phyloP scores from a whole-genome alignment of 257 asterid genomes.

The Penstemon newberryi region DNA sequence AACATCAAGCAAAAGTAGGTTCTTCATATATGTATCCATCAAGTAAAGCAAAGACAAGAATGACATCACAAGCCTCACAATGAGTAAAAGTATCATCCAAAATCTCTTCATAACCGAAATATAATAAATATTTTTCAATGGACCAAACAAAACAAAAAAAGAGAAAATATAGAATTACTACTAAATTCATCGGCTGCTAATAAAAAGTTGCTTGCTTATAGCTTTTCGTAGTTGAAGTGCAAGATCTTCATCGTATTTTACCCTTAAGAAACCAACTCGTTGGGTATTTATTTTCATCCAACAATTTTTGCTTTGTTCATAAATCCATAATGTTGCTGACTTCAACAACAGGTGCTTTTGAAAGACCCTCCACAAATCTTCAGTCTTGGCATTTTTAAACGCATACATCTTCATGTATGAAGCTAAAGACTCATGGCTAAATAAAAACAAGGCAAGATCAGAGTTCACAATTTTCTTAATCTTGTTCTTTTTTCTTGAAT shows the following conservation, averaged over 20 bases:
- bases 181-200: conserved; percentile 44
- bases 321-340: conserved; percentile 36
- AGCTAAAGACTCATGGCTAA: conserved; percentile 29
- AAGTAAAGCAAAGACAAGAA: conserved; percentile 35
- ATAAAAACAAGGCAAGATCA: conserved; percentile 9
- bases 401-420: too few species aligned
- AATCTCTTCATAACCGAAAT: conserved; percentile 26
- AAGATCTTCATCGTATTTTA: conserved; percentile 37
- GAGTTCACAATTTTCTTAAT: not conserved
- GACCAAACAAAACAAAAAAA: too few species aligned
- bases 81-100: conserved; percentile 45
- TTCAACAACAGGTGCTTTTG: conserved; percentile 38
- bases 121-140: too few species aligned
- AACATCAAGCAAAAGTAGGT: conserved; percentile 28
- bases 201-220: conserved; percentile 28
- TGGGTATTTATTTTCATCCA: conserved; percentile 43
- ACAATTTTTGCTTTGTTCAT: conserved; percentile 45
- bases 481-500: too few species aligned
- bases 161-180: not conserved
- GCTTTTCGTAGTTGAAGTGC: conserved; percentile 31
- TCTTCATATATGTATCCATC: too few species aligned
- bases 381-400: too few species aligned
- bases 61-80: conserved; percentile 40
- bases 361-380: conserved; percentile 42
- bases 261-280: conserved; percentile 47